phyloP scores from a whole-genome alignment of 2,329 filamentous ascomycete genomes.

The Truncatella angustata region DNA sequence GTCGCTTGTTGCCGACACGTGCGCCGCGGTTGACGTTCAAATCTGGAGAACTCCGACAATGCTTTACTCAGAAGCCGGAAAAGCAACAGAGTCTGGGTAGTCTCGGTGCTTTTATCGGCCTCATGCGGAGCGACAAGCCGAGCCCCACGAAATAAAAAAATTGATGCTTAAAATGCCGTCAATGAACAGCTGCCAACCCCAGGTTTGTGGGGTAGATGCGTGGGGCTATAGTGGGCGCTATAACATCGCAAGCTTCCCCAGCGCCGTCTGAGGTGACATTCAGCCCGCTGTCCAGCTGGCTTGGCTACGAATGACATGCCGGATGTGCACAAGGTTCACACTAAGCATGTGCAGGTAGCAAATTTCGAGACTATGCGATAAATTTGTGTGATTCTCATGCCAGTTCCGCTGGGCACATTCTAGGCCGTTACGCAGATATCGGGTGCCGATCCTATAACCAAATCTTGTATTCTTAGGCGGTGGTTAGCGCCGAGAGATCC shows the following conservation, averaged over 20 bases:
- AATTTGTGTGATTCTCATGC: no score
- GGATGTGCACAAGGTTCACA: slow-evolving; percentile 4
- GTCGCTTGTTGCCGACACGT: slow-evolving; percentile 1
- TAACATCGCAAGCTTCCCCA: neutral
- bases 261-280: slow-evolving; percentile 4
- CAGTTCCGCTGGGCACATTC: no score
- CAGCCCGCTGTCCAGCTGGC: neutral
- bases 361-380: no score
- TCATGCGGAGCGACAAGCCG: slow-evolving; percentile 3
- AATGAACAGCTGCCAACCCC: neutral
- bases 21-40: neutral
- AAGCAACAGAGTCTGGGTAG: neutral
- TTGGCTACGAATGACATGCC: slow-evolving; percentile 8
- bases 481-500: no score
- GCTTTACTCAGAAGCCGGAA: neutral
- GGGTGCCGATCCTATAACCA: no score
- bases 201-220: slow-evolving; percentile 7
- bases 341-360: no score
- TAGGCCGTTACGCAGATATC: no score
- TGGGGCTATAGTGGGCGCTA: neutral
- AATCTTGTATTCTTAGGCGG: no score
- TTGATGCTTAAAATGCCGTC: neutral
- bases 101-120: slow-evolving; percentile 6
- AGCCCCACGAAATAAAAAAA: neutral
- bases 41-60: neutral